Evolutionary conservation across 2,329 filamentous ascomycete species (phyloP).

Genomic region (Fusarium annulatum): DNA sequence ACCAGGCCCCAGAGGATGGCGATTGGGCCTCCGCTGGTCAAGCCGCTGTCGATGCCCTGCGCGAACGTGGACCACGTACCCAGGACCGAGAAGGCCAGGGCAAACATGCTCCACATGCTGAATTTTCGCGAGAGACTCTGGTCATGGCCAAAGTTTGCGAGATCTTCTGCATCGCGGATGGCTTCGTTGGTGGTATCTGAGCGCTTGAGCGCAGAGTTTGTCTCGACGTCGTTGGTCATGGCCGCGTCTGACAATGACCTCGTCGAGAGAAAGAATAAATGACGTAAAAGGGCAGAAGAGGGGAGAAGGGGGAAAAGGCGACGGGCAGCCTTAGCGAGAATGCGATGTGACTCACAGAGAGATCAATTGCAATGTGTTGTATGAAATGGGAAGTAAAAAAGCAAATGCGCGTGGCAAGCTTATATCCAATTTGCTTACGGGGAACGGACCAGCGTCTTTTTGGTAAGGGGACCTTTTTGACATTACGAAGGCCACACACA

Average conservation of each 20-base stretch:
- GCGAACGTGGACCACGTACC: constrained; percentile 70
- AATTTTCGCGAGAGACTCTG: constrained; percentile 60
- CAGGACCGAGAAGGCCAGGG: constrained; percentile 66
- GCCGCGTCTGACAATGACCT: constrained; percentile 38
- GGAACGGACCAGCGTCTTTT: constrained; percentile 19
- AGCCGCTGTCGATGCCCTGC: constrained; percentile 58
- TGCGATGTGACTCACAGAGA: neutral
- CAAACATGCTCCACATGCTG: constrained; percentile 66
- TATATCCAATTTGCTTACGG: constrained; percentile 26
- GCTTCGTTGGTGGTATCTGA: constrained; percentile 42
- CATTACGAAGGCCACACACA: neutral
- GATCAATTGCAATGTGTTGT: neutral
- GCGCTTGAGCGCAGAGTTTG: constrained; percentile 40
- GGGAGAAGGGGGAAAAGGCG: constrained; percentile 14
- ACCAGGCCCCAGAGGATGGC: constrained; percentile 66
- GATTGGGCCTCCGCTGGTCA: constrained; percentile 65
- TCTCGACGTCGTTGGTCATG: constrained; percentile 44
- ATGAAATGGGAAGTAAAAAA: neutral
- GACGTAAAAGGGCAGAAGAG: constrained; percentile 1
- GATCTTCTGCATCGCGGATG: constrained; percentile 52
- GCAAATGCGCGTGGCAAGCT: constrained; percentile 14
- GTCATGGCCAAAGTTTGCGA: constrained; percentile 55
- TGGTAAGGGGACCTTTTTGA: neutral
- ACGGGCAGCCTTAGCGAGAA: constrained; percentile 35
- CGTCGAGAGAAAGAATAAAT: constrained; percentile 24